Conservation (phyloP, 345 rosid species). For the Populus davidiana region DNA sequence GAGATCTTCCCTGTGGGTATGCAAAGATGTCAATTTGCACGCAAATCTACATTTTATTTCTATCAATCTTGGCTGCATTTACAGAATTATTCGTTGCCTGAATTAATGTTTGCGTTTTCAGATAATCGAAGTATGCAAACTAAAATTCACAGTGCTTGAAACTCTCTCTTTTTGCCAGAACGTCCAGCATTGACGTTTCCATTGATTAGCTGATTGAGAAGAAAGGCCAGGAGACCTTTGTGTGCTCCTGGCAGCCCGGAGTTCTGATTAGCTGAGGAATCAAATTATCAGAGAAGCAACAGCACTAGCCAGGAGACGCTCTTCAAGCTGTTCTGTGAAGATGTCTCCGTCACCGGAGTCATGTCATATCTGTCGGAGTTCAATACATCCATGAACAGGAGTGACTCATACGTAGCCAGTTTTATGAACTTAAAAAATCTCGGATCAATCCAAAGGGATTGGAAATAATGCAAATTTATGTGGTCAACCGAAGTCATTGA, state of each 20-base stretch:
- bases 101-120: too few species aligned
- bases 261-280: not conserved
- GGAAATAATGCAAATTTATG: not conserved
- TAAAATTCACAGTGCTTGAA: too few species aligned
- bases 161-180: too few species aligned
- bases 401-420: constrained; percentile 45
- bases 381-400: not conserved
- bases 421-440: constrained; percentile 30
- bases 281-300: constrained; percentile 3
- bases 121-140: too few species aligned
- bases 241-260: not conserved
- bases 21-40: too few species aligned
- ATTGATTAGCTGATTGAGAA: too few species aligned
- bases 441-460: constrained; percentile 6
- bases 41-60: too few species aligned
- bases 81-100: too few species aligned
- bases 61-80: too few species aligned
- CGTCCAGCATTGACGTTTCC: too few species aligned
- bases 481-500: constrained; percentile 15
- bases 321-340: not conserved
- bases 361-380: not conserved
- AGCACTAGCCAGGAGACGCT: not conserved
- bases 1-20: too few species aligned
- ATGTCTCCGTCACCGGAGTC: constrained; percentile 8
- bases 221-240: not conserved